These are phyloP conservation scores for Pseudophaeomoniella oleicola DNA, from an alignment of 2,329 filamentous ascomycete species.

Conservation along the genomic window DNA sequence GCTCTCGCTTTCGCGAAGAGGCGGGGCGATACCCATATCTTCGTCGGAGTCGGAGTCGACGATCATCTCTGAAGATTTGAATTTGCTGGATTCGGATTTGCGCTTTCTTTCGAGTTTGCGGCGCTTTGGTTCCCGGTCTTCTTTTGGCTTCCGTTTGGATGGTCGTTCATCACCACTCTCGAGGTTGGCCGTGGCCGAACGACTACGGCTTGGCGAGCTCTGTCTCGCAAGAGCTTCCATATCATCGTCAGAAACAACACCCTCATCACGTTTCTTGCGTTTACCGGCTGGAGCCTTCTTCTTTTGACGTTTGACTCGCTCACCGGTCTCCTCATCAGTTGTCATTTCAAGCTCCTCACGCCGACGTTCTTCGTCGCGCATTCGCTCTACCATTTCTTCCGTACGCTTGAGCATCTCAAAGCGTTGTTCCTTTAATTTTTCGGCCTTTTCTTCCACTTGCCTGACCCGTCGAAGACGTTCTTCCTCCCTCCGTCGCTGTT, in stretches of 20 bases:
- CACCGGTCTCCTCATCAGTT: slow-evolving; percentile 67
- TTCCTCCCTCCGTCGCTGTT: slow-evolving; percentile 64
- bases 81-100: slow-evolving; percentile 42
- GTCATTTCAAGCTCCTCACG: slow-evolving; percentile 66
- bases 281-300: slow-evolving; percentile 27
- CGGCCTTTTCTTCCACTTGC: slow-evolving; percentile 56
- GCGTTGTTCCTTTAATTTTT: slow-evolving; percentile 75
- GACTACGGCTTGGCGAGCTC: slow-evolving; percentile 10
- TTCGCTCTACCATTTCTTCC: slow-evolving; percentile 54
- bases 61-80: slow-evolving; percentile 73
- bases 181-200: slow-evolving; percentile 7
- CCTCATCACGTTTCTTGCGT: slow-evolving; percentile 47
- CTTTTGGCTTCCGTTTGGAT: slow-evolving; percentile 5
- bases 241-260: slow-evolving; percentile 14
- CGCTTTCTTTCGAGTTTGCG: slow-evolving; percentile 43
- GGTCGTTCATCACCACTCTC: slow-evolving; percentile 1
- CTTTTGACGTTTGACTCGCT: slow-evolving; percentile 60
- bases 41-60: slow-evolving; percentile 49
- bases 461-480: slow-evolving; percentile 22
- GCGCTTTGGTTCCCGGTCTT: slow-evolving; percentile 39
- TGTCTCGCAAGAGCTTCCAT: slow-evolving; percentile 21
- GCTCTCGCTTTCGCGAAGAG: slow-evolving; percentile 4
- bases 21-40: background rate
- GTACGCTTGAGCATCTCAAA: slow-evolving; percentile 66
- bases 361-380: slow-evolving; percentile 54